phyloP scores from a whole-genome alignment of 2,329 filamentous ascomycete species.

The Gnomoniopsis smithogilvyi region DNA sequence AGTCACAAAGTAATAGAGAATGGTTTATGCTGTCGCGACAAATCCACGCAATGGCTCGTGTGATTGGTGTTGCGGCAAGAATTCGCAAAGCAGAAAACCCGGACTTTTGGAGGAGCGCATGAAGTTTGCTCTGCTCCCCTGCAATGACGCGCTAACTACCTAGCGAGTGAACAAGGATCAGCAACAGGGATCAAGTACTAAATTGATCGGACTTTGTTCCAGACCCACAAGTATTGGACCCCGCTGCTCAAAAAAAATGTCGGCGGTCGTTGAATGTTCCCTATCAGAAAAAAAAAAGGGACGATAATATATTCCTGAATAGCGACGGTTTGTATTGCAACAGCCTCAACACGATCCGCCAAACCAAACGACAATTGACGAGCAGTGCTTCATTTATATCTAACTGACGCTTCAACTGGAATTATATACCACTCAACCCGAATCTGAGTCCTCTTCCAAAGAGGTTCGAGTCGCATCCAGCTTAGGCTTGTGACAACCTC shows the following conservation, averaged over 20 bases:
- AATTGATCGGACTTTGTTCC: background rate
- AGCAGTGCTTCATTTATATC: background rate
- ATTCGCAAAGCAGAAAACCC: conserved; percentile 6
- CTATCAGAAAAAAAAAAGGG: conserved; percentile 1
- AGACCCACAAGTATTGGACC: background rate
- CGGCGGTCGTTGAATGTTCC: background rate
- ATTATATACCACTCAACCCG: too few species aligned
- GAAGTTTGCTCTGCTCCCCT: conserved; percentile 12
- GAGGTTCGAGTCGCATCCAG: background rate
- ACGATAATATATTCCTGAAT: background rate
- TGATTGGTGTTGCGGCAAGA: conserved; percentile 9
- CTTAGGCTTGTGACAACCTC: background rate
- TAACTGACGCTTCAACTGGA: too few species aligned
- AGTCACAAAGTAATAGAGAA: background rate
- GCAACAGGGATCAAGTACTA: background rate
- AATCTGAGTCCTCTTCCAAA: too few species aligned
- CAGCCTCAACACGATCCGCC: background rate
- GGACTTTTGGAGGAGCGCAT: conserved; percentile 5
- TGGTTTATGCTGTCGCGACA: conserved; percentile 4
- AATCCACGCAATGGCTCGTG: background rate
- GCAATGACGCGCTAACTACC: conserved; percentile 15
- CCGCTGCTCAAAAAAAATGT: background rate
- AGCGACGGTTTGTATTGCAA: background rate
- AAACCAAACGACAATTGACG: background rate
- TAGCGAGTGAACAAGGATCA: conserved; percentile 2